Evolutionary conservation across 2,329 filamentous ascomycete species (phyloP).

Genomic region (Cordyceps fumosorosea): DNA sequence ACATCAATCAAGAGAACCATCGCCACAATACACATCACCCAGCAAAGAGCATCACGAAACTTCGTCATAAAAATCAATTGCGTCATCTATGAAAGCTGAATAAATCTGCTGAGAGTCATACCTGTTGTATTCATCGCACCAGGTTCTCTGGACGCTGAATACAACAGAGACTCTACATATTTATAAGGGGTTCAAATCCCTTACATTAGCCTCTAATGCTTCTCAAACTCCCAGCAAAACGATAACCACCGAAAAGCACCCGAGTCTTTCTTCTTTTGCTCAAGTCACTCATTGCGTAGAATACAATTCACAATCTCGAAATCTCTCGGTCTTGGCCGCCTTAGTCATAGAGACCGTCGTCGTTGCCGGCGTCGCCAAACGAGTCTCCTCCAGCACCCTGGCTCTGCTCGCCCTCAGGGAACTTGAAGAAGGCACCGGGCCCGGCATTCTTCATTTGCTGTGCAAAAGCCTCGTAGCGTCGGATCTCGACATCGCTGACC

Average conservation of each 20-base stretch:
- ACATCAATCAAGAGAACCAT: background rate
- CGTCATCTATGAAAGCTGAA: slow-evolving; percentile 25
- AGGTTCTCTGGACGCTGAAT: background rate
- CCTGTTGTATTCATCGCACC: background rate
- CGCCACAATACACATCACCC: background rate
- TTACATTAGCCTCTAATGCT: slow-evolving; percentile 18
- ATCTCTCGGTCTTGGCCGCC: slow-evolving; percentile 16
- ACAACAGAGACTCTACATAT: background rate
- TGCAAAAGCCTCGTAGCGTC: slow-evolving; percentile 95
- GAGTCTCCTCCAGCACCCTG: slow-evolving; percentile 54
- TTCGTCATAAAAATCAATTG: slow-evolving; percentile 23
- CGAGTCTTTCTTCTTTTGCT: slow-evolving; percentile 11
- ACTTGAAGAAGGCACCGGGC: slow-evolving; percentile 96
- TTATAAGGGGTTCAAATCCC: slow-evolving; percentile 13
- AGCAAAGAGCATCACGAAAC: background rate
- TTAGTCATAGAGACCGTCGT: slow-evolving; percentile 97
- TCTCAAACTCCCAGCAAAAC: slow-evolving; percentile 28
- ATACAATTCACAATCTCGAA: slow-evolving; percentile 12
- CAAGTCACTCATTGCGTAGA: slow-evolving; percentile 12
- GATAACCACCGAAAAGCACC: slow-evolving; percentile 18
- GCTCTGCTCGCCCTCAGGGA: slow-evolving; percentile 68
- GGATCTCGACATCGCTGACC: slow-evolving; percentile 93
- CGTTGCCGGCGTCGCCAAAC: slow-evolving; percentile 83
- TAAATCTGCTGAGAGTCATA: slow-evolving; percentile 14
- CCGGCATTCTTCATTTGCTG: slow-evolving; percentile 99